Base-by-base conservation (phyloP, 257 asterid species). In the Mentha longifolia region DNA sequence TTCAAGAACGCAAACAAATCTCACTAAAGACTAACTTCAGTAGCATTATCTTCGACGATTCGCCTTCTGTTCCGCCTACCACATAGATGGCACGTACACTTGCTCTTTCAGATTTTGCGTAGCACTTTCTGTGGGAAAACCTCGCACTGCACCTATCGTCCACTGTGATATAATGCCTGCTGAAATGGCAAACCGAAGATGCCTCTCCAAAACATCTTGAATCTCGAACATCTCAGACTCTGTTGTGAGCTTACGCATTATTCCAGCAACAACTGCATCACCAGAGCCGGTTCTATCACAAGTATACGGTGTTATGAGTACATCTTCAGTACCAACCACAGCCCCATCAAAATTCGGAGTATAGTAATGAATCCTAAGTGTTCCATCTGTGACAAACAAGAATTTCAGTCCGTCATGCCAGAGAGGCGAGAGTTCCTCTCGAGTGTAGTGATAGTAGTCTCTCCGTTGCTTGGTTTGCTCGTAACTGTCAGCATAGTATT, bases 271-370 rank as follows among this genome's bases (percentile, higher is more conserved):
- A 72, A 94, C 73, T 46, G 98, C 97, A 78, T 94, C 98, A 20
- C 99, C 99, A 11, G 98, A 91, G 64, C 99, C 99, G 6, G 98
- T 91, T 77, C 99, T 82, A 71, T 94, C 99, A 75, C 99, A 94
- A 10, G 99, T 94, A 69, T 84, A 94, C 1, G 97, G 99, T 0
- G 99, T 94, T 72, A 94, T 94, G 47, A 94, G 95, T 61, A 94
- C 99, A 46, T 94, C 99, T 75, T 94, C 99, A 0, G 97, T 94
- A 11, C 99, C 98, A 14, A 84, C 77, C 28, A 84, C 98, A 33
- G 82, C 95, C 28, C 99, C 99, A 43, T 91, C 98, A 67, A 87
- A 91, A 13, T 76, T 68, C 13, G 96, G 96, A 5, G 97, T 10
- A 67, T 92, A 95, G 60, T 95, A 92, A 65, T 92, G 99, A 22